These are phyloP conservation scores for Lachnellula suecica DNA, from an alignment of 2,329 filamentous ascomycete species.

Conservation along the genomic window DNA sequence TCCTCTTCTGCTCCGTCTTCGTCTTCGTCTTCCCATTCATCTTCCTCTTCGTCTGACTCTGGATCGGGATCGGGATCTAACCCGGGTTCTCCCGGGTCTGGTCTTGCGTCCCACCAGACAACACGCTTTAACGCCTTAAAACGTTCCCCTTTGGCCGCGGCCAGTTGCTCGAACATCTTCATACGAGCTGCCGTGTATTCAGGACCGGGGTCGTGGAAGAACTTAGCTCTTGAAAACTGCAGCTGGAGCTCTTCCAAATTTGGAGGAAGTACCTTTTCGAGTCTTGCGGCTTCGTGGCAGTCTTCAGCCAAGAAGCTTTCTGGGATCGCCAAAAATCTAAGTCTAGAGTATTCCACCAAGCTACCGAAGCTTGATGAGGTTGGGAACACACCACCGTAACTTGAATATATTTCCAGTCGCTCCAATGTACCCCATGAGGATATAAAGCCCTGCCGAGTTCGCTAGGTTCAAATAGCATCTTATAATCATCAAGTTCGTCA, in stretches of 20 bases:
- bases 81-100: no score
- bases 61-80: no score
- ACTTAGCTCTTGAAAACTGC: not conserved
- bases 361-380: not conserved
- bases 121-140: not conserved
- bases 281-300: not conserved
- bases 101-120: not conserved
- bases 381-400: not conserved
- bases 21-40: no score
- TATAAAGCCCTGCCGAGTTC: not conserved
- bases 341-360: not conserved
- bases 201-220: not conserved
- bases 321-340: not conserved
- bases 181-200: not conserved
- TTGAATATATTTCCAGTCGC: not conserved
- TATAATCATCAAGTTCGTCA: not conserved
- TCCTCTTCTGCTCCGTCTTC: no score
- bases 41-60: no score
- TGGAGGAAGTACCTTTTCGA: not conserved
- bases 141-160: not conserved
- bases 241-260: not conserved
- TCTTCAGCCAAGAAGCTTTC: not conserved
- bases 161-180: not conserved
- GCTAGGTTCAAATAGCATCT: no score
- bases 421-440: not conserved